These are phyloP conservation scores for Adansonia gregorii DNA, from an alignment of 441 rosid genomes.

Conservation along the genomic window DNA sequence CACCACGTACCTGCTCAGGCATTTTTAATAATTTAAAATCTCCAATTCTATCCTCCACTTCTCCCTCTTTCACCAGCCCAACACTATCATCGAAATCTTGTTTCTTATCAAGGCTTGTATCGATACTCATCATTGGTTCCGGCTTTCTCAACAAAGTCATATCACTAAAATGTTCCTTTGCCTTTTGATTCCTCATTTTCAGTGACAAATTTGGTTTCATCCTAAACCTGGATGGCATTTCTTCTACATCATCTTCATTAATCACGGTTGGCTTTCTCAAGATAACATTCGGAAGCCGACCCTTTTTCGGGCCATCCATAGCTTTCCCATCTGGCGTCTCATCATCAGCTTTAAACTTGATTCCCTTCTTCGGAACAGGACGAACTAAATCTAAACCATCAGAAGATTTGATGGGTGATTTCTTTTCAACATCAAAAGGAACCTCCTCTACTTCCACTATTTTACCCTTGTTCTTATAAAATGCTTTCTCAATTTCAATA, in stretches of 20 bases:
- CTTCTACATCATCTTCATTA: slow-evolving; percentile 58
- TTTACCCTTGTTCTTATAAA: slow-evolving; percentile 78
- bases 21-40: slow-evolving; percentile 61
- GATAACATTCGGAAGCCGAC: slow-evolving; percentile 75
- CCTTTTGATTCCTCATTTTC: slow-evolving; percentile 56
- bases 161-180: slow-evolving; percentile 66
- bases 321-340: slow-evolving; percentile 41
- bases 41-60: slow-evolving; percentile 37
- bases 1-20: slow-evolving; percentile 41
- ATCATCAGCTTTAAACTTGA: slow-evolving; percentile 49
- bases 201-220: slow-evolving; percentile 69
- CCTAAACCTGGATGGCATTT: slow-evolving; percentile 58
- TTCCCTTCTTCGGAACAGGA: slow-evolving; percentile 73
- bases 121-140: slow-evolving; percentile 36
- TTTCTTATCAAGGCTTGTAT: slow-evolving; percentile 30
- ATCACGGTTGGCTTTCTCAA: slow-evolving; percentile 75
- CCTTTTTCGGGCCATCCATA: slow-evolving; percentile 26
- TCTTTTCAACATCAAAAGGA: slow-evolving; percentile 65
- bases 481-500: slow-evolving; percentile 76
- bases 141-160: slow-evolving; percentile 84
- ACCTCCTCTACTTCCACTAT: slow-evolving; percentile 56
- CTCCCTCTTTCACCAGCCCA: slow-evolving; percentile 35
- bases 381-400: slow-evolving; percentile 69
- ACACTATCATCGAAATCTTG: slow-evolving; percentile 33
- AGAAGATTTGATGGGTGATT: slow-evolving; percentile 38